Conservation (phyloP, 352 stramenopile species). For the Phytophthora europaea region DNA sequence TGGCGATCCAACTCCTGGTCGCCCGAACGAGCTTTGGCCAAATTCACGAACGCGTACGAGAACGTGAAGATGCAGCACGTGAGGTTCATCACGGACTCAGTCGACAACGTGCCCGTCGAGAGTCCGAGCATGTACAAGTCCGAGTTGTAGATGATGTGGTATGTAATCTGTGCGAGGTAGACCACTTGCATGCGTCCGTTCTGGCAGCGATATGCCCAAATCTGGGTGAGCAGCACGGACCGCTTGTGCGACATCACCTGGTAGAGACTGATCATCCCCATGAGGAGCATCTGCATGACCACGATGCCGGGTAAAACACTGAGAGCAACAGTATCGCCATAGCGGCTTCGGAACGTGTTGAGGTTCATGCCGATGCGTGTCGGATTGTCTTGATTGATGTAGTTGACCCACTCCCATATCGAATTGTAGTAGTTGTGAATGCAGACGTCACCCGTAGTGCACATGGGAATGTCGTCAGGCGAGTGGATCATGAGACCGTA, state of each 20-base stretch:
- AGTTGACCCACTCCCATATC: conserved; percentile 36
- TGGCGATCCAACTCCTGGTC: conserved; percentile 40
- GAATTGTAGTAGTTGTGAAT: conserved; percentile 47
- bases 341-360: conserved; percentile 31
- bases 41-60: conserved; percentile 37
- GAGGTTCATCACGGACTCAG: conserved; percentile 40
- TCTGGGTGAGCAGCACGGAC: conserved; percentile 42
- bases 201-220: conserved; percentile 45
- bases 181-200: conserved; percentile 42
- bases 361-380: conserved; percentile 28
- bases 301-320: conserved; percentile 38
- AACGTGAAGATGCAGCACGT: conserved; percentile 44
- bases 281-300: conserved; percentile 38
- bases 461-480: conserved; percentile 40
- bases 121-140: conserved; percentile 40
- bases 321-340: conserved; percentile 22
- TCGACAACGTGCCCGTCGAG: conserved; percentile 34
- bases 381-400: conserved; percentile 14
- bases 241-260: conserved; percentile 41
- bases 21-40: conserved; percentile 31
- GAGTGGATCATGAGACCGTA: conserved; percentile 42
- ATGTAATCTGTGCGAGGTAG: conserved; percentile 41
- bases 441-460: conserved; percentile 28
- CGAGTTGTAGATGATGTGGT: conserved; percentile 41
- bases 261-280: conserved; percentile 39